Base-by-base conservation (phyloP, 2,329 filamentous ascomycete genomes). In the Penicillium sclerotiorum region DNA sequence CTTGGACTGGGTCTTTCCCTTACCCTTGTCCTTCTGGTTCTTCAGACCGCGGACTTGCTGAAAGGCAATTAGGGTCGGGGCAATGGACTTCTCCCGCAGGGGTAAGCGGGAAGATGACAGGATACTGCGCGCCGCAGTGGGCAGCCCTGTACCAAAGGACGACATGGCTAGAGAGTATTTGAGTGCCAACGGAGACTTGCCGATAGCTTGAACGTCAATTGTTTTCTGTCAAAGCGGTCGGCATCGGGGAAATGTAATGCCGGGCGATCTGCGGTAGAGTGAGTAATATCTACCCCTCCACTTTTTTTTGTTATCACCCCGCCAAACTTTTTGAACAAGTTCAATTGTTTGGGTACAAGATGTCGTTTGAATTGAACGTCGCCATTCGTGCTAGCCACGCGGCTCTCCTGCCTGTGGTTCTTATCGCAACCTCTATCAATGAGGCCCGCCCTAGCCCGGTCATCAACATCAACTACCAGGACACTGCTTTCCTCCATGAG, bases 1-100 rank as follows among this genome's bases (percentile, higher is more conserved):
- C 71, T 80, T 85, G 70, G 82, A 71, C 73, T 82, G 84, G 61
- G 78, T 80, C 62, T 76, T 76, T 56, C 74, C 72, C 58, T 75
- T 67, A 43, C 54, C 53, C 55, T 59, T 73, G 50, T 67, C 62
- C 58, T 75, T 69, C 40, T 43, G 40, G 59, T 56, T 68, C 53
- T 68, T 68, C 39, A 67, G 62, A 53, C 65, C 67, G 25, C 73
- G 70, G 39, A 66, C 56, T 57, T 72, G 70, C 47, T 73, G 60
- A 50, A 66, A 59, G 21, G 53, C 49, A 15, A 62, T 56, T 45
- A 72, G 48, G 45, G 68, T 55, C 46, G 69, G 59, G 41, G 63
- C 55, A 57, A 71, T 67, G 58, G 67, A 52, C 25, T 51, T 50
- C 22, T 62, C 60, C 13, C 67, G 64, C 25, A 71, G 43, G 20